Conservation (phyloP, 305 asterid genomes). For the Fraxinus sp. region DNA sequence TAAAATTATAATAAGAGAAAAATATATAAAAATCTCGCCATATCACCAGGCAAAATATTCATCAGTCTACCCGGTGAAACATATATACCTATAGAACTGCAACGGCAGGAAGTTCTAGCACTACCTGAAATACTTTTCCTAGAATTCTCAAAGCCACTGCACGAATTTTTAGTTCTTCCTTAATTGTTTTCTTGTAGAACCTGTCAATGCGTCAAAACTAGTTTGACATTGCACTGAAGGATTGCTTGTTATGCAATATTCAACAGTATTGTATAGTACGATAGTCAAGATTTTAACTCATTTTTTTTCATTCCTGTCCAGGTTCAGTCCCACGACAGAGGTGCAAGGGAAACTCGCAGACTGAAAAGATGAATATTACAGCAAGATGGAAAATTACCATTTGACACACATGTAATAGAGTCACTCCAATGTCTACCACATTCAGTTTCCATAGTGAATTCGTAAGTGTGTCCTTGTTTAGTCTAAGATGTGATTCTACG, state of each 20-base stretch:
- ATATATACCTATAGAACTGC: neutral
- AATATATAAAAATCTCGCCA: neutral
- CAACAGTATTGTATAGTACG: neutral
- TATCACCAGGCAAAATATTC: neutral
- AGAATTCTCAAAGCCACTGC: conserved; percentile 67
- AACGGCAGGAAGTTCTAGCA: neutral
- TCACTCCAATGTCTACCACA: conserved; percentile 80
- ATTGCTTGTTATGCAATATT: neutral
- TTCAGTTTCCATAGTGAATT: conserved; percentile 80
- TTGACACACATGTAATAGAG: conserved; percentile 81
- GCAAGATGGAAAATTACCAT: conserved; percentile 41
- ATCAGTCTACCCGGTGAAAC: neutral
- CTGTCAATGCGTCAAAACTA: conserved; percentile 29
- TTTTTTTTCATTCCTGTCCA: neutral
- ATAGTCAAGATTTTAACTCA: neutral
- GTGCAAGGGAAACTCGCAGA: neutral
- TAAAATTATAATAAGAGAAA: neutral
- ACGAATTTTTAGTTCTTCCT: conserved; percentile 71
- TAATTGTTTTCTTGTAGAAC: conserved; percentile 69
- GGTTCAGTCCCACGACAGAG: neutral
- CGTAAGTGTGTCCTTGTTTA: conserved; percentile 64
- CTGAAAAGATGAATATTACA: neutral
- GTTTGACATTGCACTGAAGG: neutral
- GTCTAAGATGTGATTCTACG: conserved; percentile 64
- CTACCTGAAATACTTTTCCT: conserved; percentile 77